phyloP scores from a whole-genome alignment of 192 early-diverging fungal genomes.

The Coemansia sp. region DNA sequence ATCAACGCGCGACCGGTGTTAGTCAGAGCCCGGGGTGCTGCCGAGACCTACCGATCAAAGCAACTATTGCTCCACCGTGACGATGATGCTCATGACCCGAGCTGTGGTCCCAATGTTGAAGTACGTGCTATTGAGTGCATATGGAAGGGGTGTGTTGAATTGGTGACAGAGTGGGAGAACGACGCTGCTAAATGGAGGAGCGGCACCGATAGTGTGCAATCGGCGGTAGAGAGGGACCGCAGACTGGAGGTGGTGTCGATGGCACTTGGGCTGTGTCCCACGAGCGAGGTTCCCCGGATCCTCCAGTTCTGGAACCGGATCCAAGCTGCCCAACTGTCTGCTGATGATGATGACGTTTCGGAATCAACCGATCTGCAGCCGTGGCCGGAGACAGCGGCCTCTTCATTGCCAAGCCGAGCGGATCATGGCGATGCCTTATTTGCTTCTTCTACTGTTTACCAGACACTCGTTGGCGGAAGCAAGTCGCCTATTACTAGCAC shows the following conservation, averaged over 20 bases:
- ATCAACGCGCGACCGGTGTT: conserved; percentile 16
- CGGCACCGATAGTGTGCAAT: not conserved
- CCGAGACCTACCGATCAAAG: conserved; percentile 14
- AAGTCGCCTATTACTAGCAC: not conserved
- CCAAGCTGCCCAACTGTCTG: not conserved
- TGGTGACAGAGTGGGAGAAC: conserved; percentile 3
- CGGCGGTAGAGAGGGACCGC: not conserved
- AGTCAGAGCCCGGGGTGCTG: conserved; percentile 1
- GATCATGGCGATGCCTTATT: not conserved
- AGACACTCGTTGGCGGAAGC: conserved; percentile 6
- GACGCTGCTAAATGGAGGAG: not conserved
- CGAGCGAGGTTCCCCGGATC: conserved; percentile 23
- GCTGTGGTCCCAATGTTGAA: conserved; percentile 2
- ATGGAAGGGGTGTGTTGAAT: conserved; percentile 16
- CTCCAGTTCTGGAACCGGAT: conserved; percentile 21
- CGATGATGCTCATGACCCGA: not conserved
- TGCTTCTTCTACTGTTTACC: not conserved
- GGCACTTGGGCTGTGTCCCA: conserved; percentile 38
- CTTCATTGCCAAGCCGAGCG: not conserved
- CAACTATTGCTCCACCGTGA: conserved; percentile 14
- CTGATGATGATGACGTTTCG: no score
- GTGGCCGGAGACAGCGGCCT: not conserved
- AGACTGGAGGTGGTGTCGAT: conserved; percentile 22
- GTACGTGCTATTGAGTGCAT: conserved; percentile 27
- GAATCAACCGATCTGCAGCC: not conserved